phyloP scores from a whole-genome alignment of 2,329 filamentous ascomycete species.

The Fusarium sp. region DNA sequence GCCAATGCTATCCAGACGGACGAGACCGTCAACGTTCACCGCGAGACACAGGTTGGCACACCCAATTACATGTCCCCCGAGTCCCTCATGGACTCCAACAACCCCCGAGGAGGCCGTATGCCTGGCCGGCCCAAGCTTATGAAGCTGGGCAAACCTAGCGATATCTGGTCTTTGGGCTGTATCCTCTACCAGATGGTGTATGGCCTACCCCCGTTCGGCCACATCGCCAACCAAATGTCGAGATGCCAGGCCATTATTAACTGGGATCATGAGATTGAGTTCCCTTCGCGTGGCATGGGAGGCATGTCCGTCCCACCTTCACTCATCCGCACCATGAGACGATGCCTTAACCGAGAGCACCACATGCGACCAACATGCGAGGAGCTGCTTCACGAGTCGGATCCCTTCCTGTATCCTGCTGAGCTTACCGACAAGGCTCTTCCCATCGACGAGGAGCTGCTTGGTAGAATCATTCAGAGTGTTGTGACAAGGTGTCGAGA shows the following conservation, averaged over 20 bases:
- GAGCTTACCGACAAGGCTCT: conserved; percentile 67
- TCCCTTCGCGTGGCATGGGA: conserved; percentile 76
- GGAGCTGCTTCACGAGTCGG: conserved; percentile 68
- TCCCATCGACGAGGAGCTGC: conserved; percentile 72
- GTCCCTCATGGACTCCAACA: conserved; percentile 88
- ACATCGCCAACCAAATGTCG: conserved; percentile 88
- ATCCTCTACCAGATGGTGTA: conserved; percentile 99
- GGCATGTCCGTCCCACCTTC: conserved; percentile 69
- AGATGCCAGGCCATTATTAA: conserved; percentile 90
- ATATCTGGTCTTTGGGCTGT: conserved; percentile 96
- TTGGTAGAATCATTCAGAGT: conserved; percentile 72
- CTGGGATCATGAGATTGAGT: conserved; percentile 79
- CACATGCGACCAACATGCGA: conserved; percentile 73
- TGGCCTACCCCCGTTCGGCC: conserved; percentile 93
- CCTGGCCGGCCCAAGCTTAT: conserved; percentile 77
- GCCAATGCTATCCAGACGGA: conserved; percentile 97
- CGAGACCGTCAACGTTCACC: conserved; percentile 96
- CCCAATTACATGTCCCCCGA: conserved; percentile 99
- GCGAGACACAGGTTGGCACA: conserved; percentile 94
- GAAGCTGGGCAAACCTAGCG: conserved; percentile 95
- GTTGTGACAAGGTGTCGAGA: conserved; percentile 71
- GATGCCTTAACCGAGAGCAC: conserved; percentile 73
- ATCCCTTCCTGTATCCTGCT: conserved; percentile 73
- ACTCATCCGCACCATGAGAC: conserved; percentile 71
- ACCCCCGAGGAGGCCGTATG: conserved; percentile 60